Percentiles rank a stretch among this genome's conserved stretches.
Evolutionary conservation across 345 rosid species (phyloP).

Genomic region (Syzygium aqueum): DNA sequence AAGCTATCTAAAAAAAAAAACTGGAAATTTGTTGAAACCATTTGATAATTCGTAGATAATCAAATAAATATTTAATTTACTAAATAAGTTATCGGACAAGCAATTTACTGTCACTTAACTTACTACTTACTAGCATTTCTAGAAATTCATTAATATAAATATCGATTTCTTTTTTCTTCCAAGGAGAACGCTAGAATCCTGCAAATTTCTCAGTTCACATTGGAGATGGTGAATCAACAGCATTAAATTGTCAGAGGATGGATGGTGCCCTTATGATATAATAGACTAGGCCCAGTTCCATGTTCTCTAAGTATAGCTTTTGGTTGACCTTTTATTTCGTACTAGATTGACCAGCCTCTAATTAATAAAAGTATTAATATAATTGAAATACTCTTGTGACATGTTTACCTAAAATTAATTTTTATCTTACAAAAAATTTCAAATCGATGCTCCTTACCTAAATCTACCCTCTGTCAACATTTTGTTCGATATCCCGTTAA

Average conservation of each 20-base stretch:
- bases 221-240: neutral
- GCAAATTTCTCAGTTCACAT: neutral
- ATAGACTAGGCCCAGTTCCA: neutral
- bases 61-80: neutral
- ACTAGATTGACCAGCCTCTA: neutral
- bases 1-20: neutral
- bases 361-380: neutral
- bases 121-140: no score
- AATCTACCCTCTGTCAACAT: accelerated
- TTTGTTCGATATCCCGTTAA: neutral
- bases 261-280: neutral
- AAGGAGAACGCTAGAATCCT: neutral
- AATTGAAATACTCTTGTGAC: accelerated
- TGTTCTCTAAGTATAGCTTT: neutral
- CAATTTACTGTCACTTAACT: neutral
- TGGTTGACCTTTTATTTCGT: neutral
- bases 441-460: neutral
- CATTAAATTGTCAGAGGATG: neutral
- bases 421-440: neutral
- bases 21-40: neutral
- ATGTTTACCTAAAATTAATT: neutral
- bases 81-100: neutral
- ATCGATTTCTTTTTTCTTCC: neutral
- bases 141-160: no score
- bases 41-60: neutral